Percentiles rank a stretch among this genome's conserved stretches.
phyloP scores from a whole-genome alignment of 1,284 basidiomycete genomes.

The Cutaneotrichosporon cavernicola region DNA sequence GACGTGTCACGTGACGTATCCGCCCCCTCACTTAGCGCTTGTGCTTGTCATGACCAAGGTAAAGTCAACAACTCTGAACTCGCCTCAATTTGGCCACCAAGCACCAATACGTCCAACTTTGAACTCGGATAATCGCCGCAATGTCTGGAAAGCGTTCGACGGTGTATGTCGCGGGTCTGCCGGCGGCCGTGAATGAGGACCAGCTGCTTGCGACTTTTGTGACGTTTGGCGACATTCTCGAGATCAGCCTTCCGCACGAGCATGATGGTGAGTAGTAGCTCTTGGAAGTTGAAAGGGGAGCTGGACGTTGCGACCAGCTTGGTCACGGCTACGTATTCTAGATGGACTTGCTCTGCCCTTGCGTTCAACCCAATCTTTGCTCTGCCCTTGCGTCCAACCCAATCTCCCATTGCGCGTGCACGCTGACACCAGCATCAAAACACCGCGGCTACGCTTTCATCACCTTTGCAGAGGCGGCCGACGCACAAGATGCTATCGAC shows the following conservation, averaged over 20 bases:
- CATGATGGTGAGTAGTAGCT: slow-evolving; percentile 43
- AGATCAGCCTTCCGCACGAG: slow-evolving; percentile 49
- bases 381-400: too few relatives aligned
- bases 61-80: neutral
- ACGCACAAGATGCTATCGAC: slow-evolving; percentile 54
- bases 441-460: slow-evolving; percentile 52
- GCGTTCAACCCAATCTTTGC: too few relatives aligned
- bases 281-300: too few relatives aligned
- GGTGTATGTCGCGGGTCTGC: slow-evolving; percentile 50
- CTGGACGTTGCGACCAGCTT: too few relatives aligned
- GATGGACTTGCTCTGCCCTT: too few relatives aligned
- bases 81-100: neutral
- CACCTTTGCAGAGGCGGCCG: slow-evolving; percentile 47
- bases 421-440: slow-evolving; percentile 31
- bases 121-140: neutral
- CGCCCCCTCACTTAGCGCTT: neutral
- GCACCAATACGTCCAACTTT: too few relatives aligned
- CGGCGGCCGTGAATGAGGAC: slow-evolving; percentile 45
- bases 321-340: too few relatives aligned
- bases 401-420: slow-evolving; percentile 6
- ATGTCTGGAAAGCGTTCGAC: slow-evolving; percentile 34
- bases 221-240: slow-evolving; percentile 53
- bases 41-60: neutral
- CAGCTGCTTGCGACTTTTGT: slow-evolving; percentile 51
- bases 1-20: neutral